Base-by-base conservation (phyloP, 1,284 basidiomycete genomes). In the Ceratobasidium sp. region DNA sequence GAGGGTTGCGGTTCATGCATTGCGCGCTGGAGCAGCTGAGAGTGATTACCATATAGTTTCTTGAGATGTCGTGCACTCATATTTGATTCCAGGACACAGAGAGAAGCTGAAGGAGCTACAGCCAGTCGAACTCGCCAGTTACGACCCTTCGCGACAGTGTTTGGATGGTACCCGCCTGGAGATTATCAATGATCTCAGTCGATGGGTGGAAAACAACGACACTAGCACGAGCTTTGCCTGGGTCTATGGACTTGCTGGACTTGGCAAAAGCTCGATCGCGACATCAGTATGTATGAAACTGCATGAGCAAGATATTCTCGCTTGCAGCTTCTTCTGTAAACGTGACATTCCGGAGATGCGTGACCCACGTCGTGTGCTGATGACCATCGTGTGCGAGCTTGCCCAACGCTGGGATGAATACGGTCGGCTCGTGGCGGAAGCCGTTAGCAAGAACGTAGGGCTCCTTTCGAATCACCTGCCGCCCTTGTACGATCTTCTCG, bases 231-330 rank as follows among this genome's bases (percentile, higher is more conserved):
- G 28, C 6, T 14, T 69, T 10, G n/a, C n/a, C n/a, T n/a, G n/a
- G n/a, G n/a, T n/a, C n/a, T n/a, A n/a, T n/a, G n/a, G n/a, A n/a
- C n/a, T 6, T 43, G 14, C 57, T 50, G 64, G 64, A 3, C 36
- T 69, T 30, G 64, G 64, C 9, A 69, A 69, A 26, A 69, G 64
- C 26, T 41, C 64, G 10, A 57, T 69, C 4, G 32, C 52, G 1
- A 45, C 52, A 2, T 69, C 64, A 1, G 50, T 69, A 6, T 69
- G 64, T 21, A 21, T 41, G 26, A 2, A 16, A 14, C 36, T 55
- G n/a, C 26, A 39, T 1, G 64, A 43, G 1, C 36, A 41, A 23
- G n/a, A 34, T 32, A 21, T 55, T 2, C 50, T 55, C 9, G 34
- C 50, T 1, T 48, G 21, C 18, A 28, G 32, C 18, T 55, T 67